phyloP scores from a whole-genome alignment of 2,329 filamentous ascomycete genomes.

The Leptographium radiaticola region DNA sequence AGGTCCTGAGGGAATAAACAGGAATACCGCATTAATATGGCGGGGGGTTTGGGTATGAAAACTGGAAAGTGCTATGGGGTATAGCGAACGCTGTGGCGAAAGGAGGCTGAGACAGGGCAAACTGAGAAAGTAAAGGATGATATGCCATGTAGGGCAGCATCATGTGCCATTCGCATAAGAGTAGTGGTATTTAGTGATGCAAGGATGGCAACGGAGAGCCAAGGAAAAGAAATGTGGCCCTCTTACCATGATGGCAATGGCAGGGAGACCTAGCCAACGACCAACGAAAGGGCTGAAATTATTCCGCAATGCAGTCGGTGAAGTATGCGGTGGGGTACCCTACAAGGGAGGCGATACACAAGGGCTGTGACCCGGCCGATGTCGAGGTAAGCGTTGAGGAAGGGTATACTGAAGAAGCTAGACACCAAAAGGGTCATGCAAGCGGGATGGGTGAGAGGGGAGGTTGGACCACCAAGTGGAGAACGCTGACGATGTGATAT shows the following conservation, averaged over 20 bases:
- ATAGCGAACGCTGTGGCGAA: not conserved
- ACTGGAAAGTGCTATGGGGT: not conserved
- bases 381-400: not conserved
- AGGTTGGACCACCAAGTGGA: not conserved
- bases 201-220: not conserved
- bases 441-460: not conserved
- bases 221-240: not conserved
- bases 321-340: not conserved
- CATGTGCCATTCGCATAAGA: not conserved
- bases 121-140: not conserved
- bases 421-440: not conserved
- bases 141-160: not conserved
- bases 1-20: not conserved
- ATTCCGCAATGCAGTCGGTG: not conserved
- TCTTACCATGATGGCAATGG: constrained; percentile 2
- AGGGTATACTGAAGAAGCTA: not conserved
- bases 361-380: not conserved
- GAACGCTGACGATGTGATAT: not conserved
- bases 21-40: not conserved
- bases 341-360: not conserved
- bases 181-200: not conserved
- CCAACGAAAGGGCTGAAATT: not conserved
- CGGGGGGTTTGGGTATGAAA: not conserved
- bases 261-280: not conserved
- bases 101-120: not conserved